A percentile compares a stretch with the other conserved stretches of the same genome.
phyloP scores from a whole-genome alignment of 345 rosid species.

The Eucalyptus grandis region DNA sequence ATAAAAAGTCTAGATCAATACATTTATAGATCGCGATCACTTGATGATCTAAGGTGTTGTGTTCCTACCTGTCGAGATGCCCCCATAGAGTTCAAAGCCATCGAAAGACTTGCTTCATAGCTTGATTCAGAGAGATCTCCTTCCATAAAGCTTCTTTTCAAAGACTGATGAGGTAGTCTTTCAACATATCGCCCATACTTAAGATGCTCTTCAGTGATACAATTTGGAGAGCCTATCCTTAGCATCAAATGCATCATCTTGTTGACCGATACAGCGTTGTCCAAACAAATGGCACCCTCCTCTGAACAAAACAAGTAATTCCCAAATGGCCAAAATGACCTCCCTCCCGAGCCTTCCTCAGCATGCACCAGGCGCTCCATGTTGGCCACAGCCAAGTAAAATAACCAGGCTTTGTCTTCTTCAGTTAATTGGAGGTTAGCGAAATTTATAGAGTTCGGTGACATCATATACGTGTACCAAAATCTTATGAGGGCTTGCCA shows the following conservation, averaged over 20 bases:
- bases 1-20: neutral
- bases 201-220: neutral
- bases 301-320: conserved; percentile 57
- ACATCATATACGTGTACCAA: conserved; percentile 18
- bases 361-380: neutral
- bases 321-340: conserved; percentile 62
- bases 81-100: conserved; percentile 63
- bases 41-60: neutral
- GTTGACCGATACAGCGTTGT: conserved; percentile 33
- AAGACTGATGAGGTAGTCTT: neutral
- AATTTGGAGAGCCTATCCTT: neutral
- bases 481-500: conserved; percentile 5
- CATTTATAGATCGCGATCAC: neutral
- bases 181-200: neutral
- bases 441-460: neutral
- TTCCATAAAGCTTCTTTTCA: neutral
- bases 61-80: conserved; percentile 20
- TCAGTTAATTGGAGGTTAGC: neutral
- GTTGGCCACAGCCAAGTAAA: neutral
- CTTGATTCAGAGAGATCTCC: conserved; percentile 4
- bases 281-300: conserved; percentile 66
- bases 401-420: neutral
- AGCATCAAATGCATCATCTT: conserved; percentile 13
- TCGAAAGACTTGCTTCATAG: conserved; percentile 52
- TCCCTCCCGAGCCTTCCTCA: neutral